These are phyloP conservation scores for Ceratocystis colombiana DNA, from an alignment of 2,329 filamentous ascomycete genomes.

Conservation along the genomic window DNA sequence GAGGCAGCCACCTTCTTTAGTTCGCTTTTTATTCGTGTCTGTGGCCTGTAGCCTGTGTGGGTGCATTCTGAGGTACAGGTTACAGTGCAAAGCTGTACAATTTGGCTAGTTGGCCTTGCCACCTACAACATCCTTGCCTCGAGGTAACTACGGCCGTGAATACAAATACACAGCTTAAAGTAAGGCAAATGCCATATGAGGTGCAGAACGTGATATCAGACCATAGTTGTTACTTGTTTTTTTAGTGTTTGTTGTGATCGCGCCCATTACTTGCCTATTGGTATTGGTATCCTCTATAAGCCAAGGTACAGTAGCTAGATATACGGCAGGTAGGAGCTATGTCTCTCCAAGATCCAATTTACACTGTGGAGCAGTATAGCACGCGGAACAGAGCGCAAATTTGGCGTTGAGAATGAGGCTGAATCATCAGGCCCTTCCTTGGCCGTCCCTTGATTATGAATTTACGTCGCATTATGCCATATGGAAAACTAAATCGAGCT, in stretches of 20 bases:
- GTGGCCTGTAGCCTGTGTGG: background rate
- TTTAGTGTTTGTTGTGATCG: background rate
- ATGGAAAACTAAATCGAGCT: no score
- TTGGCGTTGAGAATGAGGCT: background rate
- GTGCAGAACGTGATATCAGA: background rate
- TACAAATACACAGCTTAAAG: background rate
- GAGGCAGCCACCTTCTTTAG: slow-evolving; percentile 24
- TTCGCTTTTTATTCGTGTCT: slow-evolving; percentile 13
- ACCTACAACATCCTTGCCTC: no score
- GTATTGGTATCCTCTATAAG: no score
- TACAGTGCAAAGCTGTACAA: background rate
- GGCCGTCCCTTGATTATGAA: background rate
- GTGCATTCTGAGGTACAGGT: background rate
- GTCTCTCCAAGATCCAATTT: no score
- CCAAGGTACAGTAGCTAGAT: no score
- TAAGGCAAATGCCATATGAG: background rate
- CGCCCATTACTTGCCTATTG: no score
- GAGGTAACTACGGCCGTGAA: background rate
- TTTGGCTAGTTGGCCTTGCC: background rate
- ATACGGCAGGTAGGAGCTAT: no score
- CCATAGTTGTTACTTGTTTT: background rate
- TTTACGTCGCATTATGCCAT: background rate
- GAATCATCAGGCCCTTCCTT: background rate
- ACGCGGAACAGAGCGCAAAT: background rate
- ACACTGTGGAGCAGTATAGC: no score